Evolutionary conservation across 768 basidiomycete species (phyloP), one percentile per base, ranked within the genome.

Genomic region (Coprinopsis cinerea): DNA sequence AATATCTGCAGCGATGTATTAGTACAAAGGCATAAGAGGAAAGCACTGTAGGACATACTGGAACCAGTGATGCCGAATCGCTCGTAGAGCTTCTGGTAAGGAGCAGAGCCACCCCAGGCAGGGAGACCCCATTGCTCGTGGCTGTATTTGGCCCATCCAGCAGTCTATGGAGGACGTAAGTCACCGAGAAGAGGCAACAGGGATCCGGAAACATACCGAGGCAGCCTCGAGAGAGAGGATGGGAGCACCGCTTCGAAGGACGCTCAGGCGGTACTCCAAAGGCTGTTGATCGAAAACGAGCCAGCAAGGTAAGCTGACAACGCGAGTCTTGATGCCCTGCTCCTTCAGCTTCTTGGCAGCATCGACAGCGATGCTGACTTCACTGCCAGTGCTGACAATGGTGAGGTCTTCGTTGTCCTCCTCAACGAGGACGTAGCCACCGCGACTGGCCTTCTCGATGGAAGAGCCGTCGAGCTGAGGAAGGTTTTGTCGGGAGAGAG

Each of bases 251-350:
- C 86, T 88, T 64, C 91, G 81, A 56, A 97, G 69, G 45, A 95
- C 92, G 59, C 82, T 81, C 60, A 95, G 68, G 62, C 74, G 79
- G 74, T 97, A 97, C 52, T 82, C 80, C 62, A 75, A 68, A 54
- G 79, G 72, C 69, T 97, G 93, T 60, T 79, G 76, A 65, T 94
- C 88, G 63, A 89, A 95, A 49, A 88, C 79, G 50, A 86, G 76
- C 86, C 88, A 90, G 67, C 90, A 95, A 11, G 94, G 94, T 64
- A 96, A 68, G 63, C 83, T 87, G 62, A 92, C 92, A 42, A 96
- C 67, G 27, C 93, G 82, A 53, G 79, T 82, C 71, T 83, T 90
- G 69, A 90, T 61, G 47, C 90, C 92, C 67, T 88, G 76, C 46
- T 71, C 76, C 63, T 78, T 79, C 59, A 97, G 83, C 68, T 83